Percentiles rank a stretch among this genome's conserved stretches.
phyloP scores from a whole-genome alignment of 2,329 filamentous ascomycete genomes.

The Nemania sp. region DNA sequence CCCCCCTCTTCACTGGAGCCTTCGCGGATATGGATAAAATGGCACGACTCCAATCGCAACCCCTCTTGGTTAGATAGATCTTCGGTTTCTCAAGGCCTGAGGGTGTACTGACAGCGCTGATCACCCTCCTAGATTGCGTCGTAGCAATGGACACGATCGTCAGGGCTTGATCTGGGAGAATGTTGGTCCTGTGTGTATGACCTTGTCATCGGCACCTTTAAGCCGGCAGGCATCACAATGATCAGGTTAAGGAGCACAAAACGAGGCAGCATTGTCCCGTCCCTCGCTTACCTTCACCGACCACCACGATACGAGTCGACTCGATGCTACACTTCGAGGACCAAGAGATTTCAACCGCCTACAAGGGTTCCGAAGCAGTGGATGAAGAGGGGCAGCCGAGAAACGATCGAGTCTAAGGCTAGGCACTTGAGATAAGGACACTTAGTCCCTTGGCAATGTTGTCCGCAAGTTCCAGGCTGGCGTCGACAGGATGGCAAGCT shows the following conservation, averaged over 20 bases:
- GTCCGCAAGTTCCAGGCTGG: neutral
- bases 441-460: neutral
- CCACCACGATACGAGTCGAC: neutral
- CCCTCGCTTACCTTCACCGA: neutral
- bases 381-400: neutral
- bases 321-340: neutral
- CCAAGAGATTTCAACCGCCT: neutral
- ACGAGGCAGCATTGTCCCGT: neutral
- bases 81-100: neutral
- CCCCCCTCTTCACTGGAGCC: neutral
- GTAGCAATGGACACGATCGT: conserved; percentile 6
- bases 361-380: neutral
- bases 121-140: neutral
- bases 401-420: neutral
- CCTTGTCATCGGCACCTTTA: conserved; percentile 1
- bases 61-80: conserved; percentile 3
- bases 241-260: conserved; percentile 2
- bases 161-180: conserved; percentile 6
- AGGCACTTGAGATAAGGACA: neutral
- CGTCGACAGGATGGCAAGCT: conserved; percentile 2
- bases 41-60: conserved; percentile 19
- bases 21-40: conserved; percentile 22
- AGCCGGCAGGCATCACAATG: neutral
- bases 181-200: neutral
- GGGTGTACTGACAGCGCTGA: conserved; percentile 6